Base-by-base conservation (phyloP, 2,329 filamentous ascomycete species). In the Cryphonectria japonica region DNA sequence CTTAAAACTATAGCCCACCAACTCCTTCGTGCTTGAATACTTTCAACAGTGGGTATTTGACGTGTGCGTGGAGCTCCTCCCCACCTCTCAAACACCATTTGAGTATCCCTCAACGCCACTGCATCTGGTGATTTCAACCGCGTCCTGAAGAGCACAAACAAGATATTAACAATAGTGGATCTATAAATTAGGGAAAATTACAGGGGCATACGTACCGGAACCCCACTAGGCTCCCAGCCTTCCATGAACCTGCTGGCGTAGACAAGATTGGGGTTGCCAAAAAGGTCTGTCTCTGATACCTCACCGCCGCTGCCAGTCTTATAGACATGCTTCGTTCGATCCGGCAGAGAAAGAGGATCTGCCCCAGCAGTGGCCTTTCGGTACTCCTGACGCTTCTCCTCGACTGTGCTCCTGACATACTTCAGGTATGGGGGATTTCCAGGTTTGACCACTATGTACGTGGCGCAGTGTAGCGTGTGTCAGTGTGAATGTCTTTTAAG, bases 401-500 rank as follows among this genome's bases (percentile, higher is more conserved):
- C 83, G 2, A 91, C 87, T 41, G 83, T 88, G 73, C 87, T 89
- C 69, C 91, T 83, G 62, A 94, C 91, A 74, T 93, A 94, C 75
- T 90, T 87, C 63, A 92, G 80, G 76, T 93, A 93, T 1, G 87
- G 87, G 5, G 91, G 91, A 75, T 92, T 93, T 0, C 91, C 91
- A 1, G 91, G 91, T 76, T 88, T 88, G 76, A 93, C 88, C 67
- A 93, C 87, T 80, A 34, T 19, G 26, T 43, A 37, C 11, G 22
- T 46, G 19, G 43, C 34, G 22, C 6, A 46, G 9, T 26, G 3
- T 7, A 32, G 16, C 19, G n/a, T 7, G n/a, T 7, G 64, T 71
- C 26, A 71, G 59, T 29, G 66, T 2, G 14, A 19, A 52, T 2
- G 9, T 50, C 8, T 14, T 19, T 13, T 32, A 26, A 1, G 3